Evolutionary conservation across 768 basidiomycete genomes (phyloP).

Genomic region (Porpolomopsis calyptriformis): DNA sequence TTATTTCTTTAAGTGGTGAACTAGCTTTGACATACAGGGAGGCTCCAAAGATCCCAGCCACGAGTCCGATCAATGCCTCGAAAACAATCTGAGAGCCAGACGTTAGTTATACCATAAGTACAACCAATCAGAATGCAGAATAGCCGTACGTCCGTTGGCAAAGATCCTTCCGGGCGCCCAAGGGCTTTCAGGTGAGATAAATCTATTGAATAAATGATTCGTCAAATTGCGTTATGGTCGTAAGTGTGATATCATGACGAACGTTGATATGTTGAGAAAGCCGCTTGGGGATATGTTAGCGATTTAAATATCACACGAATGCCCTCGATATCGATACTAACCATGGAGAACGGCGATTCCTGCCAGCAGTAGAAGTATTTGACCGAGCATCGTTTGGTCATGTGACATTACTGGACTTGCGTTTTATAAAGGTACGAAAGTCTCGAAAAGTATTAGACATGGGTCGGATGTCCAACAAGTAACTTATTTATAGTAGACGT

Average conservation of each 20-base stretch:
- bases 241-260: slow-evolving; percentile 17
- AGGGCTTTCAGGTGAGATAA: slow-evolving; percentile 68
- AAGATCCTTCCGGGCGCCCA: slow-evolving; percentile 53
- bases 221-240: not conserved
- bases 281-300: slow-evolving; percentile 34
- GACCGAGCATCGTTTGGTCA: slow-evolving; percentile 39
- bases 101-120: not conserved
- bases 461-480: slow-evolving; percentile 15
- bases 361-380: slow-evolving; percentile 35
- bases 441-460: not conserved
- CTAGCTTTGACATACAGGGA: slow-evolving; percentile 40
- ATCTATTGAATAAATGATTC: slow-evolving; percentile 35
- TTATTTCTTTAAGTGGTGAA: slow-evolving; percentile 65
- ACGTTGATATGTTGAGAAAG: slow-evolving; percentile 78
- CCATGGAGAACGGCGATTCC: slow-evolving; percentile 45
- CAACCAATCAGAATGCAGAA: not conserved
- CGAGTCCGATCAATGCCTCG: slow-evolving; percentile 52
- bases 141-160: slow-evolving; percentile 50
- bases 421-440: not conserved
- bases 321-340: slow-evolving; percentile 18
- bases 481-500: slow-evolving; percentile 74
- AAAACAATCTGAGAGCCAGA: slow-evolving; percentile 42
- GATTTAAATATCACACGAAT: slow-evolving; percentile 3
- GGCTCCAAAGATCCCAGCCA: slow-evolving; percentile 65
- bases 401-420: no score